Base-by-base conservation (phyloP, 2,329 filamentous ascomycete genomes). In the Simplicillium sp. region DNA sequence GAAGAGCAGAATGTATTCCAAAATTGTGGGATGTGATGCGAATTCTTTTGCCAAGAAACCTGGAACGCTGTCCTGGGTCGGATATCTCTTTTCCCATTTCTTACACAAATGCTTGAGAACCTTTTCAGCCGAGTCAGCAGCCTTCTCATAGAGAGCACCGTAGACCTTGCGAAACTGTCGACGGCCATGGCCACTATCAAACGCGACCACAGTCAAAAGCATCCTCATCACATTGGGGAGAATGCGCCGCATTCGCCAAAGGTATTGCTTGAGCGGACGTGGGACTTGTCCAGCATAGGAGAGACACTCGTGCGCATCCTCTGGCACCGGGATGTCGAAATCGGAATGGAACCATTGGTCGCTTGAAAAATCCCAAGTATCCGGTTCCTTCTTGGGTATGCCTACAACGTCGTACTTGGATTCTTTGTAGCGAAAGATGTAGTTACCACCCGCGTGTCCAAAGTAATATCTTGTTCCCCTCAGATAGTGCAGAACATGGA, bases 381-480 rank as follows among this genome's bases (percentile, higher is more conserved):
- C 20, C 6, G 9, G 6, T 25, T 25, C 20, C 9, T 9, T 9
- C 9, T 25, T 25, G 9, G 20, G 20, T 25, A 25, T 6, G 20
- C 20, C 20, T 25, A 25, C 6, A 25, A 25, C 9, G 20, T 25
- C 20, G 9, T 9, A 25, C 20, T 25, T 25, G 20, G 29, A 6
- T 14, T 18, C 7, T 2, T 12, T 20, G 36, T 50, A 54, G n/a
- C 39, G 48, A 34, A 60, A 57, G 38, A 60, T 52, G 29, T 50
- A 57, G 15, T 49, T 48, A 16, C 57, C 54, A 1, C 44, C 47
- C 3, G 13, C 1, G 25, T 53, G 48, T 3, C 52, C 51, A 13
- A 52, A 43, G 40, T 57, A 60, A 39, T 51, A 55, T 16, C 39
- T 37, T 6, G 44, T 41, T 25, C 13, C 13, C 1, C 17, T 16